A percentile compares a stretch with the other conserved stretches of the same genome.
phyloP scores from a whole-genome alignment of 2,329 filamentous ascomycete genomes.

The Penicillium concentricum region DNA sequence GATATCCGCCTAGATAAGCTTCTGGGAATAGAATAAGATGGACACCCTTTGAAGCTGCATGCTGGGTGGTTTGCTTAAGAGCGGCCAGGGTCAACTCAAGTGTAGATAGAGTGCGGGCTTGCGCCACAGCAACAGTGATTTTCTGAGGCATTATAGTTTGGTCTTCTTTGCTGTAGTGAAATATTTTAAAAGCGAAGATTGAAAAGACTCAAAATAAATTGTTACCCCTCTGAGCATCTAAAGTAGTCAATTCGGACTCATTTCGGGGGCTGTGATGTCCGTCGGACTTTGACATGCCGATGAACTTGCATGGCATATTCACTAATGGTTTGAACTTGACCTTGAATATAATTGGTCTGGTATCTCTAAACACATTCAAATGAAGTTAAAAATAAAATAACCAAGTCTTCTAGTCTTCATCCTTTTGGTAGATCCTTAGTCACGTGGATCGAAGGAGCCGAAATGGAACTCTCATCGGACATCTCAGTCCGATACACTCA shows the following conservation, averaged over 20 bases:
- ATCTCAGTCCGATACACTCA: not conserved
- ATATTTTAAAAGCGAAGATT: not conserved
- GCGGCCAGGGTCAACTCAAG: constrained; percentile 61
- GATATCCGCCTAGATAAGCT: constrained; percentile 89
- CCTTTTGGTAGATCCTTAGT: not conserved
- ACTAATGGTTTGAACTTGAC: not conserved
- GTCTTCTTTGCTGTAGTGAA: not conserved
- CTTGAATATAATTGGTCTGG: not conserved
- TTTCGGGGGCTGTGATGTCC: not conserved
- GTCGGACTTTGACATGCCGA: constrained; percentile 2
- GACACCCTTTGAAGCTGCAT: constrained; percentile 60
- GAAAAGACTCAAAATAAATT: not conserved
- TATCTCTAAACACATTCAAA: not conserved
- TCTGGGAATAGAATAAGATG: constrained; percentile 86
- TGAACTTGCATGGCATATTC: not conserved
- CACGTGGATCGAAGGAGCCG: not conserved
- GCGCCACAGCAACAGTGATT: constrained; percentile 47
- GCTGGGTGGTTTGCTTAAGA: constrained; percentile 61
- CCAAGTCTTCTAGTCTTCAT: not conserved
- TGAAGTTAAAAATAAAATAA: not conserved
- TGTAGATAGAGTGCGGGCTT: constrained; percentile 45
- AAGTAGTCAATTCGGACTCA: not conserved
- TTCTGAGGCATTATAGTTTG: constrained; percentile 12
- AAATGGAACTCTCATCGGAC: constrained; percentile 1
- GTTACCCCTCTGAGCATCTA: not conserved